phyloP scores from a whole-genome alignment of 2,329 filamentous ascomycete species.

The Hypoxylon sp. region DNA sequence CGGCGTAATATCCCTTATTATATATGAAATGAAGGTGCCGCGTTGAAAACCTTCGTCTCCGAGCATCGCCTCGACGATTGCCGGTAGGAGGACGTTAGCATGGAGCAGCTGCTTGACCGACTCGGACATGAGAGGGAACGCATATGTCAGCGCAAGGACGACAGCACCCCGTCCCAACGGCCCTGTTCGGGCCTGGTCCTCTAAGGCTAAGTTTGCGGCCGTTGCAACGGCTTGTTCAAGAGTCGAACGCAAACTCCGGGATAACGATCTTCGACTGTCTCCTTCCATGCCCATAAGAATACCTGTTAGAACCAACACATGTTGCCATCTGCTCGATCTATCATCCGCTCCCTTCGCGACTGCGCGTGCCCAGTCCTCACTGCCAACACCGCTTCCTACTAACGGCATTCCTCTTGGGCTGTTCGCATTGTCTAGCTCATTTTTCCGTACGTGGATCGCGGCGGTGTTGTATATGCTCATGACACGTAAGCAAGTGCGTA shows the following conservation, averaged over 20 bases:
- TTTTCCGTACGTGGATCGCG: constrained; percentile 67
- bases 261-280: constrained; percentile 74
- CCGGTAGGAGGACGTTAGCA: constrained; percentile 78
- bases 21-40: constrained; percentile 79
- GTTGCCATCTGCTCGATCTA: constrained; percentile 80
- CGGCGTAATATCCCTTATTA: constrained; percentile 77
- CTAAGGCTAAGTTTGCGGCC: constrained; percentile 83
- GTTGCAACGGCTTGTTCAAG: constrained; percentile 81
- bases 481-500: constrained; percentile 74
- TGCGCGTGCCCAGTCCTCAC: constrained; percentile 70
- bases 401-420: constrained; percentile 49
- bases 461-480: constrained; percentile 81
- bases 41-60: constrained; percentile 81
- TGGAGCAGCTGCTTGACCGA: constrained; percentile 71
- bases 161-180: constrained; percentile 66
- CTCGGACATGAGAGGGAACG: constrained; percentile 79
- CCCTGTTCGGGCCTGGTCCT: constrained; percentile 59
- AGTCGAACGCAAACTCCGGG: constrained; percentile 73
- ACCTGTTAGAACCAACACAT: constrained; percentile 84
- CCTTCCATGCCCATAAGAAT: constrained; percentile 82
- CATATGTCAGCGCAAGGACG: constrained; percentile 81
- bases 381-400: constrained; percentile 61
- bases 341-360: constrained; percentile 71
- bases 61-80: constrained; percentile 76
- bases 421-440: constrained; percentile 60